Percentiles rank a stretch among this genome's conserved stretches.
phyloP scores from a whole-genome alignment of 2,329 filamentous ascomycete genomes.

The Aspergillus floridensis region DNA sequence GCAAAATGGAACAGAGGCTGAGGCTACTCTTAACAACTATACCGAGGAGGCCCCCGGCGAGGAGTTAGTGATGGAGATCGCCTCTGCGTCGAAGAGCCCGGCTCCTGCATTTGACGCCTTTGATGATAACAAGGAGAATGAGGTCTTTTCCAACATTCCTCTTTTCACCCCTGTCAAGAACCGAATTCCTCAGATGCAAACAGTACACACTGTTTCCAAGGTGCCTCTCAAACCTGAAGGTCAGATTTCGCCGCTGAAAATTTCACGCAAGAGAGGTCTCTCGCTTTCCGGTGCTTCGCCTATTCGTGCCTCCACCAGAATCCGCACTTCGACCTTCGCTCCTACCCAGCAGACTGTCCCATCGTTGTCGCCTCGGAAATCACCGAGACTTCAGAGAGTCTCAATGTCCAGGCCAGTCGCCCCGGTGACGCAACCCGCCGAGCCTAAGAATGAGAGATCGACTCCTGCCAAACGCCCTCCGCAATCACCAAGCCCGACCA shows the following conservation, averaged over 20 bases:
- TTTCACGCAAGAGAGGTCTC: constrained; percentile 49
- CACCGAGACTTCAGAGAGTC: constrained; percentile 17
- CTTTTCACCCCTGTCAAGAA: constrained; percentile 58
- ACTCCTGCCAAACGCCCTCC: constrained; percentile 14
- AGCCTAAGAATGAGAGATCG: constrained; percentile 2
- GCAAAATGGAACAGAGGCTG: background rate
- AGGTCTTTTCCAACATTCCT: constrained; percentile 18
- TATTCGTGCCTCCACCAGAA: constrained; percentile 31
- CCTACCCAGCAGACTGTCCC: constrained; percentile 21
- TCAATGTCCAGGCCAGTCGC: constrained; percentile 14
- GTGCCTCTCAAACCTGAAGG: constrained; percentile 69
- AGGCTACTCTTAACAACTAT: background rate
- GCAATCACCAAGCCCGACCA: constrained; percentile 26
- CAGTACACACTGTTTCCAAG: constrained; percentile 73
- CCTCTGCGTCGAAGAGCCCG: background rate
- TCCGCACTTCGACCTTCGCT: constrained; percentile 24
- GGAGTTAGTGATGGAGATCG: background rate
- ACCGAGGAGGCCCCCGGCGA: background rate
- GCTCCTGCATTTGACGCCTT: constrained; percentile 35
- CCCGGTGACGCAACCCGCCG: constrained; percentile 18
- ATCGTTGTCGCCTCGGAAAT: constrained; percentile 30
- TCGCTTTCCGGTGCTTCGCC: constrained; percentile 51
- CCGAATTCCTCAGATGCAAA: constrained; percentile 46
- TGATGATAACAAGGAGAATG: constrained; percentile 32
- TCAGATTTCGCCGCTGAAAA: constrained; percentile 46